Evolutionary conservation across 345 rosid species (phyloP), one percentile per base, ranked within the genome.

Genomic region (Bruguiera sexangula): DNA sequence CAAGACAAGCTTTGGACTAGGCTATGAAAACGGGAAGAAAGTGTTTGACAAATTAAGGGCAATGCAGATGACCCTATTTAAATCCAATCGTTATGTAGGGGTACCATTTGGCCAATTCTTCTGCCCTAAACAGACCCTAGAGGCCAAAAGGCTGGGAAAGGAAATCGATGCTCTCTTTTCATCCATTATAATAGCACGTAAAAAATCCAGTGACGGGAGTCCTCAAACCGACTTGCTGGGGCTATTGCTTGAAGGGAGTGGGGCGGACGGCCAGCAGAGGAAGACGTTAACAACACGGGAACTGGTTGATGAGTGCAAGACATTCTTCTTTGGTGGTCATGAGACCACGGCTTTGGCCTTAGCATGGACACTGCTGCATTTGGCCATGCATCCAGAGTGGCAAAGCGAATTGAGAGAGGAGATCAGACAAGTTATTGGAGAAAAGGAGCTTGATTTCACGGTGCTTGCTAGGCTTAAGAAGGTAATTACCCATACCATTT

Each of bases 271-370:
- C 0, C 69, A 60, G 20, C 10, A 16, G 2, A 82, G 80, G 70
- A 87, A 82, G 82, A 80, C 50, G 5, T 67, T 95, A 69, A 82
- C 89, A 22, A 73, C 84, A 1, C 73, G 79, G 62, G 93, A 92
- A 61, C 76, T 95, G 16, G 87, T 95, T 1, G 97, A 95, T 29
- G 97, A 95, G 81, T 90, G 97, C 82, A 95, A 95, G 75, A 95
- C 99, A 3, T 90, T 95, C 80, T 95, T 95, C 84, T 95, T 95
- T 34, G 97, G 82, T 32, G 97, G 99, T 8, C 97, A 95, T 36
- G 97, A 92, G 77, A 94, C 98, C 8, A 95, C 99, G 0, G 97
- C 97, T 22, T 65, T 92, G 77, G 93, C 96, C 1, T 52, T 95
- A 9, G 69, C 96, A 22, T 95, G 97, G 99, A 92, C 96, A 29